Base-by-base conservation (phyloP, 2,329 filamentous ascomycete genomes). In the Xylaria sp. region DNA sequence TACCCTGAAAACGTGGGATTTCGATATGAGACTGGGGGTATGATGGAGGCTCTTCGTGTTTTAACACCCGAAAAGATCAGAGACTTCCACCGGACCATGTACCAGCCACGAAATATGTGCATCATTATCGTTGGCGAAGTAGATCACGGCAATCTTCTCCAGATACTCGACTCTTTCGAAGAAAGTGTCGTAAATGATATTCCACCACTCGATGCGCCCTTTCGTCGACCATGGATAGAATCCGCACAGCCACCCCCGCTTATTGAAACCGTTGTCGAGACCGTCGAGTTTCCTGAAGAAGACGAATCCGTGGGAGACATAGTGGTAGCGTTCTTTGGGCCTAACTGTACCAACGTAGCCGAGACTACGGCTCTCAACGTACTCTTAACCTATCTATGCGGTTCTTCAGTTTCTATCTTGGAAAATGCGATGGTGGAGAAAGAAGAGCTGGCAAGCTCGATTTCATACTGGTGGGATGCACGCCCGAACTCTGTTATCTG, bases 51-150 rank as follows among this genome's bases (percentile, higher is more conserved):
- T 41, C 86, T 99, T 59, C 90, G 96, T 51, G 90, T 94, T 2
- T 83, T 99, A 56, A 96, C 94, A 0, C 90, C 94, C 1, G 92
- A 98, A 62, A 90, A 94, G 48, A 99, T 99, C 73, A 91, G 96
- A n/a, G 89, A 91, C 67, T 99, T 98, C 76, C 96, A 99, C 80
- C 90, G 90, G 71, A 92, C 94, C 72, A 98, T 99, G 95, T 99
- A 99, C 78, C 95, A 98, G 79, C 96, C 96, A 2, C 95, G 94
- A 79, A 99, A 99, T 77, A 84, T 99, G 68, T 97, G 94, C 72
- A 83, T 99, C 33, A 88, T 98, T 31, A 90, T 99, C 68, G 91
- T 97, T n/a, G 96, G 96, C 52, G 94, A 98, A 80, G 89, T 97
- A 1, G 90, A 98, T 77, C 93, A 98, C 77, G 83, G 88, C 0